phyloP scores from a whole-genome alignment of 495 filamentous ascomycete species.

The Penicillium riverlandense region DNA sequence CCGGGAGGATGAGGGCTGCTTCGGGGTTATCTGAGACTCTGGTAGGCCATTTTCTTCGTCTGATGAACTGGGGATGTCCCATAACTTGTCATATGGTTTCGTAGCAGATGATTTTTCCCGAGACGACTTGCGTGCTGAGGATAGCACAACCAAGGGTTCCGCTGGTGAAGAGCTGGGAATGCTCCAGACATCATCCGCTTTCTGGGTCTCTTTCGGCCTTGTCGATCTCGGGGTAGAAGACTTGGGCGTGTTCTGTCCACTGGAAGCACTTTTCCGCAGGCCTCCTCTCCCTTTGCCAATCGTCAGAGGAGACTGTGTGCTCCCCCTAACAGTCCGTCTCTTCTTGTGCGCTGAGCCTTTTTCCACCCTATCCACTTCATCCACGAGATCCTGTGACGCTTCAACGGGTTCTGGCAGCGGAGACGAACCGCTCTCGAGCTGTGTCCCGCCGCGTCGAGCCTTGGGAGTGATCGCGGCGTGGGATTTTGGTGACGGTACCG shows the following conservation, averaged over 20 bases:
- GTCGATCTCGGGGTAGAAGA: slow-evolving; percentile 2
- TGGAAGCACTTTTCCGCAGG: not conserved
- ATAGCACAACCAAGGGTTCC: too few species aligned
- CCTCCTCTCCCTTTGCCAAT: not conserved
- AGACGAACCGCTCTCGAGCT: not conserved
- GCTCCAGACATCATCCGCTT: slow-evolving; percentile 10
- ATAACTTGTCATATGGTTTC: too few species aligned
- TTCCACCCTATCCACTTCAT: not conserved
- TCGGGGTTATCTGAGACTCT: too few species aligned
- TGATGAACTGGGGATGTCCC: too few species aligned
- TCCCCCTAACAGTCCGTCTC: too few species aligned
- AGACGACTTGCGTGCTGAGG: too few species aligned
- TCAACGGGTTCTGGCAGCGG: slow-evolving; percentile 3
- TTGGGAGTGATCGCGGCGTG: not conserved
- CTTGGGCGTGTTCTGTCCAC: slow-evolving; percentile 1
- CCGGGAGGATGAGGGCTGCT: too few species aligned
- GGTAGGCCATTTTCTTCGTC: too few species aligned
- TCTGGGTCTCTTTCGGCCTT: not conserved
- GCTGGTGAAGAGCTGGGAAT: slow-evolving; percentile 20
- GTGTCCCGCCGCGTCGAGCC: too few species aligned
- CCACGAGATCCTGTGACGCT: not conserved
- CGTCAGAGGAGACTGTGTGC: not conserved
- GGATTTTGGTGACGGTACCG: slow-evolving; percentile 2
- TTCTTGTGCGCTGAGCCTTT: too few species aligned
- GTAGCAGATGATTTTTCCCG: too few species aligned